Evolutionary conservation across 768 basidiomycete genomes (phyloP).

Genomic region (Termitomyces titanicus): DNA sequence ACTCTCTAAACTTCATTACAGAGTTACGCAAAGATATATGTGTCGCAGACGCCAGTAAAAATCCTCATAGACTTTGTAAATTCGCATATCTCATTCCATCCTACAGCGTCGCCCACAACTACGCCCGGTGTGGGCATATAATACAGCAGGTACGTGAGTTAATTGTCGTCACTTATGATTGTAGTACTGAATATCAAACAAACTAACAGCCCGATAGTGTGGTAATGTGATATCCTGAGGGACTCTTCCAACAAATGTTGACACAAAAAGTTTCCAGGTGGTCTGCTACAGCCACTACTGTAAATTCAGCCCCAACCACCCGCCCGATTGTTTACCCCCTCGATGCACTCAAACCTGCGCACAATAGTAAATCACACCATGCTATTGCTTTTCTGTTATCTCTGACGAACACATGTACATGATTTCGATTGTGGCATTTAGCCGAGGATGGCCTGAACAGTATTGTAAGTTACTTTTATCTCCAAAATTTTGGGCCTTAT

Average conservation of each 20-base stretch:
- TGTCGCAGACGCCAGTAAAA: neutral
- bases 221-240: neutral
- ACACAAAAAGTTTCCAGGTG: neutral
- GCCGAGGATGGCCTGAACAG: constrained; percentile 45
- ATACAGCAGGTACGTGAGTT: neutral
- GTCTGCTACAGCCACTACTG: constrained; percentile 31
- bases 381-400: neutral
- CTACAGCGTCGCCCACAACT: neutral
- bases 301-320: constrained; percentile 51
- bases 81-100: neutral
- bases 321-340: constrained; percentile 35
- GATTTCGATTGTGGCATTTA: constrained; percentile 9
- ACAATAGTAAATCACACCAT: constrained; percentile 39
- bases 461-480: constrained; percentile 30
- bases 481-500: neutral
- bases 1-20: neutral
- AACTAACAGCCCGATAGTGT: neutral
- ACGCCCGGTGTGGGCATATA: neutral
- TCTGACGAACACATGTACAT: neutral
- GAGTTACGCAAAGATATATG: neutral
- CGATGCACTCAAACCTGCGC: constrained; percentile 33
- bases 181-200: neutral
- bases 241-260: neutral
- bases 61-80: neutral
- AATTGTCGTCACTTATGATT: too few relatives aligned